A percentile compares a stretch with the other conserved stretches of the same genome.
phyloP scores from a whole-genome alignment of 371 early-diverging fungal species.

The Thermomucor indicae-seudaticae region DNA sequence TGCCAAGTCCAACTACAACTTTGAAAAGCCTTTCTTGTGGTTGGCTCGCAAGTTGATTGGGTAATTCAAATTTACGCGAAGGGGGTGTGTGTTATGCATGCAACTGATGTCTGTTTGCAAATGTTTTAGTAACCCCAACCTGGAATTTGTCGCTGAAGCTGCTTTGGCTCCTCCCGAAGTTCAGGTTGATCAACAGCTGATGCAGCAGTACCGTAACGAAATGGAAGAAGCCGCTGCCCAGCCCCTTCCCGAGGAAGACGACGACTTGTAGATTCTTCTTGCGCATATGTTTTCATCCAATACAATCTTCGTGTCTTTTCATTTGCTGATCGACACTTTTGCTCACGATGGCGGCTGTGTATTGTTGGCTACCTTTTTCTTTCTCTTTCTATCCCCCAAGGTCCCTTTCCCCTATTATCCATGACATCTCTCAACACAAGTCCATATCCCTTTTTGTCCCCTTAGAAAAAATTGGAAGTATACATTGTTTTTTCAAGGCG shows the following conservation, averaged over 20 bases:
- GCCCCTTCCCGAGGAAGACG: conserved; percentile 91
- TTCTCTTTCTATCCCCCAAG: neutral
- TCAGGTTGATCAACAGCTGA: conserved; percentile 72
- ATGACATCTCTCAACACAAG: neutral
- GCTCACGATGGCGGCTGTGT: neutral
- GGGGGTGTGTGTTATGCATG: neutral
- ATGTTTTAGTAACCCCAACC: conserved; percentile 71
- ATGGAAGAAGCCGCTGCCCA: conserved; percentile 69
- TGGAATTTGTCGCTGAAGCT: conserved; percentile 98
- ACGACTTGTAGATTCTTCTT: conserved; percentile 51
- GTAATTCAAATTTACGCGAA: too few relatives aligned
- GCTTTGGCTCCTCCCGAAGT: conserved; percentile 98
- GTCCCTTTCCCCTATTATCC: neutral
- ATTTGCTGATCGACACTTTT: neutral
- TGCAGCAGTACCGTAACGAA: conserved; percentile 79
- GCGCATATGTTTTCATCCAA: conserved; percentile 1
- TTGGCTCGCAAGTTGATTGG: conserved; percentile 96
- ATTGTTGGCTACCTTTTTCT: neutral
- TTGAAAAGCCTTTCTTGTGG: conserved; percentile 99
- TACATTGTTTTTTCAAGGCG: neutral
- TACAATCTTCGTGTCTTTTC: neutral
- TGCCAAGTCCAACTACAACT: conserved; percentile 99
- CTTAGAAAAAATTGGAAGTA: conserved; percentile 2
- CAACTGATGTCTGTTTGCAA: neutral
- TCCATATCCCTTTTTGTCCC: neutral